Conservation (phyloP, 2,329 filamentous ascomycete species). For the Albifimbria verrucaria region DNA sequence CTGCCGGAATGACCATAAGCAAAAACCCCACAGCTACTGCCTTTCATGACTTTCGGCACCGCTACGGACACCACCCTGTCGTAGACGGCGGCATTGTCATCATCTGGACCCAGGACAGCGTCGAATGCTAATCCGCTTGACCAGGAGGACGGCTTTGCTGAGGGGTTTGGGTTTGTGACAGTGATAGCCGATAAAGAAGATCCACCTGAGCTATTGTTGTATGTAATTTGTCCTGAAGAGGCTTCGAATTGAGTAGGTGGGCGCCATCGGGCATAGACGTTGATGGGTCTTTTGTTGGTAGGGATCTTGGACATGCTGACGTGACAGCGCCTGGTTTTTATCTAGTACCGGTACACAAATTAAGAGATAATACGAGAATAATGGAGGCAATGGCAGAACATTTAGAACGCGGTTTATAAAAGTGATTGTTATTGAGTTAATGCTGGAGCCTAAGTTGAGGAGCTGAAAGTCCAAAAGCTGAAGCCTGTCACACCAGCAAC, state of each 20-base stretch:
- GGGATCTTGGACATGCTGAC: background rate
- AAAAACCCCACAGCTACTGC: conserved; percentile 56
- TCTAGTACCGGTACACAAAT: no score
- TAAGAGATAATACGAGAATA: no score
- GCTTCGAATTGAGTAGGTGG: background rate
- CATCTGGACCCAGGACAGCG: conserved; percentile 20
- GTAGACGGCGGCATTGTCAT: conserved; percentile 20
- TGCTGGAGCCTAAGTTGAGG: no score
- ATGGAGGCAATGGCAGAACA: no score
- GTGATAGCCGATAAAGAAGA: background rate
- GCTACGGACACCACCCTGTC: conserved; percentile 27
- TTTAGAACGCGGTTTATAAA: no score
- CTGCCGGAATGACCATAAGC: conserved; percentile 91
- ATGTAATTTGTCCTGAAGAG: background rate
- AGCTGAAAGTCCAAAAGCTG: no score
- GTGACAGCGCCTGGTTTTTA: background rate
- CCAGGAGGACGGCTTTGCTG: conserved; percentile 11
- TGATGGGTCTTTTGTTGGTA: background rate
- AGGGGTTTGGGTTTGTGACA: background rate
- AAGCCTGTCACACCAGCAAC: no score
- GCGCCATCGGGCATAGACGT: conserved; percentile 5
- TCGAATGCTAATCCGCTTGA: conserved; percentile 17
- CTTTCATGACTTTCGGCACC: conserved; percentile 28
- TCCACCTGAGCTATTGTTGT: background rate
- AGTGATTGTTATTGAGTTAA: no score